Conservation (phyloP, 768 basidiomycete genomes). For the Arthromyces matolae region DNA sequence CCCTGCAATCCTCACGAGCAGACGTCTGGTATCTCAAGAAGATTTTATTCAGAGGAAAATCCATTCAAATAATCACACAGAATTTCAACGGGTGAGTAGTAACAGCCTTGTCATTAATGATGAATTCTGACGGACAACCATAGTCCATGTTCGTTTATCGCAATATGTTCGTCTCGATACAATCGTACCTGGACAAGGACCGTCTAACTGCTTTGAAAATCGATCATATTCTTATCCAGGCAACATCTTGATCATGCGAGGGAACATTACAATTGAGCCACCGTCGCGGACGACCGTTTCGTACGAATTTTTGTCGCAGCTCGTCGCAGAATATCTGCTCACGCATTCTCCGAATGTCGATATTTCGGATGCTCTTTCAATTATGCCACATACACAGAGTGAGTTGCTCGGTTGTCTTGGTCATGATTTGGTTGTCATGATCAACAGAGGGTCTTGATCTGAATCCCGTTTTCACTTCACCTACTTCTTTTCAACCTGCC, state of each 20-base stretch:
- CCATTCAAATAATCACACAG: constrained; percentile 70
- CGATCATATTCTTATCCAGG: constrained; percentile 38
- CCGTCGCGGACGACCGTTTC: constrained; percentile 64
- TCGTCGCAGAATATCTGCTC: constrained; percentile 82
- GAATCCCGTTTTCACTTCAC: constrained; percentile 76
- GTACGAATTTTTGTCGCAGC: constrained; percentile 80
- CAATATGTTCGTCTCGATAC: constrained; percentile 59
- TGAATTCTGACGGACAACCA: constrained; percentile 2
- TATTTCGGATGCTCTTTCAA: constrained; percentile 67
- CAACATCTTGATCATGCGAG: constrained; percentile 87
- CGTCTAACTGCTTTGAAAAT: constrained; percentile 4
- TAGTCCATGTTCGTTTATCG: constrained; percentile 90
- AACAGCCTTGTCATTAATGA: not conserved
- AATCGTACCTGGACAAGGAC: constrained; percentile 1
- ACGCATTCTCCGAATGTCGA: constrained; percentile 53
- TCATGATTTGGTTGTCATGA: not conserved
- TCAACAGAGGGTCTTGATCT: constrained; percentile 79
- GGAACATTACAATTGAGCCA: constrained; percentile 71
- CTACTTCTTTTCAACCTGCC: constrained; percentile 64
- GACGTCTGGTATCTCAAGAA: constrained; percentile 81
- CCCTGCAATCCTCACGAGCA: constrained; percentile 39
- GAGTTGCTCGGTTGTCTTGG: constrained; percentile 23
- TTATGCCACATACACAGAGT: constrained; percentile 79
- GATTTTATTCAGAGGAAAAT: constrained; percentile 46
- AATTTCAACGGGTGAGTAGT: constrained; percentile 75